Evolutionary conservation across 1,284 basidiomycete species (phyloP), one percentile per base, ranked within the genome.

Genomic region (Malassezia sp.): DNA sequence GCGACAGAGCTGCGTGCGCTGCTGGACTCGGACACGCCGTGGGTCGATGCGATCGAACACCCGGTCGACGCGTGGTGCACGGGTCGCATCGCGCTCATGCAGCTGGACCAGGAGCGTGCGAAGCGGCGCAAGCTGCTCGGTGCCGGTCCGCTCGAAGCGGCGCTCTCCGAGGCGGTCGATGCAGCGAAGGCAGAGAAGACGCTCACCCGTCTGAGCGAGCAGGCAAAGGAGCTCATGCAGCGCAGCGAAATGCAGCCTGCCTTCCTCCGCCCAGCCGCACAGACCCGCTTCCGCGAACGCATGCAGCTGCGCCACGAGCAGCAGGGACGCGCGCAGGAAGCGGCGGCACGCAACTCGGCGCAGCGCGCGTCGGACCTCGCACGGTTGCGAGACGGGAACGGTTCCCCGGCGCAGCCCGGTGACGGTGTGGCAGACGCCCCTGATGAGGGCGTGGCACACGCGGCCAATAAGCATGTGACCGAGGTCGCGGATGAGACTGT

Each of bases 291-390:
- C 49, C 32, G 61, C 22, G 53, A 56, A 39, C 45, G 60, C 42
- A 54, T 57, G 24, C 45, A 54, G 26, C 54, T 63, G 45, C 60
- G 57, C n/a, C 54, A 55, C 36, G 22, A 15, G 4, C 33, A 43
- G 8, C 33, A 43, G 20, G 34, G 28, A 51, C 28, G 44, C 43
- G n/a, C n/a, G n/a, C n/a, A n/a, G n/a, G n/a, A 36, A 49, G 38
- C 34, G 42, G 74, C 63, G 59, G 74, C 55, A 42, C 71, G 52
- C 57, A 76, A 57, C 72, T 77, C n/a, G n/a, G 44, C 67, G 72
- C 18, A 66, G 63, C 37, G n/a, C 5, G 23, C 72, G 63, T 15
- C 73, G 64, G 38, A 36, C 11, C 38, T 32, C 7, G 23, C 39
- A 30, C 17, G n/a, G n/a, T n/a, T n/a, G n/a, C n/a, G n/a, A n/a